These are phyloP conservation scores for Yarrowia porcina DNA, from an alignment of 805 yeast genomes.

Conservation along the genomic window DNA sequence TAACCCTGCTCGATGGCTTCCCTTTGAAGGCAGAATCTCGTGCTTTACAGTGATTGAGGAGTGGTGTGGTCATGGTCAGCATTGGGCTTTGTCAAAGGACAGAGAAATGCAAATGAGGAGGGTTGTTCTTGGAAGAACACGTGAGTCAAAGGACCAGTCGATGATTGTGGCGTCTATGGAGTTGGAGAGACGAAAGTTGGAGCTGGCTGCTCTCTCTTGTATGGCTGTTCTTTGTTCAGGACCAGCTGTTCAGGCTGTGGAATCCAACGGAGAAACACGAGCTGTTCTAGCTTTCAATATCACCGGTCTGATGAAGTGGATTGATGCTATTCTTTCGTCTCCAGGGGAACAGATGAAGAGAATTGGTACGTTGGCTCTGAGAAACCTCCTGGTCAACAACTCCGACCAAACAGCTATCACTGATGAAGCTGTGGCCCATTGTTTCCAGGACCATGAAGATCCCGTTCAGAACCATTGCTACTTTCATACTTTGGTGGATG, in stretches of 20 bases:
- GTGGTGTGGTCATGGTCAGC: constrained; percentile 91
- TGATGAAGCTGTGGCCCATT: constrained; percentile 62
- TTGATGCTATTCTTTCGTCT: constrained; percentile 60
- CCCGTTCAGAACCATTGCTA: constrained; percentile 60
- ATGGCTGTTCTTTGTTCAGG: constrained; percentile 82
- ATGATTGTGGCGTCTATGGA: constrained; percentile 69
- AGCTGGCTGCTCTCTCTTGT: constrained; percentile 69
- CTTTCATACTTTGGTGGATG: constrained; percentile 66
- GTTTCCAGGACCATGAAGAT: constrained; percentile 51
- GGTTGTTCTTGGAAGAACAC: constrained; percentile 40
- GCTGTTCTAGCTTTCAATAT: constrained; percentile 69
- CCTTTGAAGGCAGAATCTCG: constrained; percentile 79
- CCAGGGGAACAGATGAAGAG: constrained; percentile 57
- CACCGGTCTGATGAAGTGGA: constrained; percentile 69
- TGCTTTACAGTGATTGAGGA: constrained; percentile 80
- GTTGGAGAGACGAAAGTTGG: constrained; percentile 67
- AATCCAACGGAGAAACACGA: constrained; percentile 37
- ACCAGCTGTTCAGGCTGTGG: constrained; percentile 48
- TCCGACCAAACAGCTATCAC: constrained; percentile 50
- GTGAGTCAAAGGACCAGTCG: constrained; percentile 39
- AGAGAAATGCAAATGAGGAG: constrained; percentile 60
- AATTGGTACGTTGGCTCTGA: constrained; percentile 68
- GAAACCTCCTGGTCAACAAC: constrained; percentile 62
- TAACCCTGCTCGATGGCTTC: constrained; percentile 57
- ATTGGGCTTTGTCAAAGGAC: constrained; percentile 56